phyloP scores from a whole-genome alignment of 2,329 filamentous ascomycete genomes.

The Ophiostoma ips region DNA sequence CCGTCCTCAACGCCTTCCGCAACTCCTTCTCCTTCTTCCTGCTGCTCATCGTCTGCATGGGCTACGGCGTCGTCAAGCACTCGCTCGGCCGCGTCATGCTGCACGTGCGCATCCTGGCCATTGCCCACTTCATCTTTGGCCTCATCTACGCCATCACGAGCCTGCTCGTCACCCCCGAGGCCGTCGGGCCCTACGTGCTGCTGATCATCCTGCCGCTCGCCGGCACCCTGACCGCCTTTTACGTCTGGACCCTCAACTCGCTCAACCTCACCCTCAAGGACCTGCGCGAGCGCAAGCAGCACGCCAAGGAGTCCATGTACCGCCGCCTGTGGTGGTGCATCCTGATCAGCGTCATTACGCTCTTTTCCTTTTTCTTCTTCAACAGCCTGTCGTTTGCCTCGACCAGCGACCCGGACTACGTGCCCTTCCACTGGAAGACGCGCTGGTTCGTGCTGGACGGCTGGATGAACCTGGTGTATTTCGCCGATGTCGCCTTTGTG shows the following conservation, averaged over 20 bases:
- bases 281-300: conserved; percentile 84
- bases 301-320: conserved; percentile 90
- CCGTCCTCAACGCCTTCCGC: conserved; percentile 78
- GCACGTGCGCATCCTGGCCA: conserved; percentile 78
- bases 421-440: conserved; percentile 93
- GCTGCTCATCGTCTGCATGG: conserved; percentile 96
- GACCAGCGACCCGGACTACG: conserved; percentile 70
- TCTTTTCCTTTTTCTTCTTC: conserved; percentile 97
- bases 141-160: conserved; percentile 86
- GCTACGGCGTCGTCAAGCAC: conserved; percentile 93
- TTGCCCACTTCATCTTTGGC: conserved; percentile 88
- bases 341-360: conserved; percentile 78
- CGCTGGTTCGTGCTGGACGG: conserved; percentile 96
- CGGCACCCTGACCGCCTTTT: conserved; percentile 86
- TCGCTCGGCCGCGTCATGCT: conserved; percentile 88
- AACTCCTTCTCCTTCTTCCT: conserved; percentile 99
- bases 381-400: conserved; percentile 94
- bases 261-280: conserved; percentile 93
- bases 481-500: conserved; percentile 83
- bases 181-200: conserved; percentile 73
- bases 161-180: conserved; percentile 77
- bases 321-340: conserved; percentile 99
- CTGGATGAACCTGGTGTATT: conserved; percentile 93
- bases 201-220: conserved; percentile 88
- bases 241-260: conserved; percentile 96